phyloP scores from a whole-genome alignment of 306 rosid genomes.

The Carpinus viminea region DNA sequence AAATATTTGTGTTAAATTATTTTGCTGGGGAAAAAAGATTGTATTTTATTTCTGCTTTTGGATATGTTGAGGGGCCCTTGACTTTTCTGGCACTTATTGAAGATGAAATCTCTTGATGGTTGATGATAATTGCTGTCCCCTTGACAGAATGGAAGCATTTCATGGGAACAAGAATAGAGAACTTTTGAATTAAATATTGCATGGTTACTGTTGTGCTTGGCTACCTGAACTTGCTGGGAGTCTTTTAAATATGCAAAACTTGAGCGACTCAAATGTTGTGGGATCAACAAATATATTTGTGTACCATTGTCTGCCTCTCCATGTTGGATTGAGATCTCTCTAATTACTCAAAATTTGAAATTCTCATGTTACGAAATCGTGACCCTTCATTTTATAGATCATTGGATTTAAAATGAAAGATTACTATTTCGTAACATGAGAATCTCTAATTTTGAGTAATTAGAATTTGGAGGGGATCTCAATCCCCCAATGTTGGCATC shows the following conservation, averaged over 20 bases:
- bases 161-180: neutral
- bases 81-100: neutral
- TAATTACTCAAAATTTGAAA: no score
- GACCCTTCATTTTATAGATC: no score
- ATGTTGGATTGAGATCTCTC: no score
- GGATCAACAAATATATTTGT: no score
- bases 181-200: neutral
- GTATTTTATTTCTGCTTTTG: slow-evolving; percentile 15
- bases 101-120: neutral
- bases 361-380: no score
- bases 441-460: no score
- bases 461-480: no score
- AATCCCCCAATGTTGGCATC: no score
- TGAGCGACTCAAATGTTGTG: neutral
- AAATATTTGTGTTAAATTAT: slow-evolving; percentile 8
- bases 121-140: neutral
- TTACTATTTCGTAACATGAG: no score
- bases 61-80: neutral
- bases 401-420: no score
- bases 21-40: slow-evolving; percentile 10
- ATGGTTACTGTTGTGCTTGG: neutral
- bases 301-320: no score
- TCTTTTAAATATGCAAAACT: neutral
- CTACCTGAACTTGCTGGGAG: neutral
- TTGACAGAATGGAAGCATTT: neutral